A percentile compares a stretch with the other conserved stretches of the same genome.
phyloP scores from a whole-genome alignment of 177 flowering plant species.

The Vitis hybrid region DNA sequence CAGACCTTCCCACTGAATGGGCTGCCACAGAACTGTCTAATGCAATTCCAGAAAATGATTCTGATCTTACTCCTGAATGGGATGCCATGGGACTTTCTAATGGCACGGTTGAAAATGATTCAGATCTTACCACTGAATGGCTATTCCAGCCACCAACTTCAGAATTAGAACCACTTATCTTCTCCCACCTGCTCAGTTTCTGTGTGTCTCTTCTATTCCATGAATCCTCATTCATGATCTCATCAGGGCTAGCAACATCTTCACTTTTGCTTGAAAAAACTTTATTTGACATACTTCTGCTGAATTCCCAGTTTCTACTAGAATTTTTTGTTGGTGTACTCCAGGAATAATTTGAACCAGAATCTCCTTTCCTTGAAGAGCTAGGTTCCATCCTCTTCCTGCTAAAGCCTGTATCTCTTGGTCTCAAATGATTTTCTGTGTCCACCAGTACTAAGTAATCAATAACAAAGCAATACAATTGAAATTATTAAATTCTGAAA shows the following conservation, averaged over 20 bases:
- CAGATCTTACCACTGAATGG: slow-evolving; percentile 24
- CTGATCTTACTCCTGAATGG: slow-evolving; percentile 23
- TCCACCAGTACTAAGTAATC: slow-evolving; percentile 3
- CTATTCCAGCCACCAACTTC: slow-evolving; percentile 28
- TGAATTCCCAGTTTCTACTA: slow-evolving; percentile 36
- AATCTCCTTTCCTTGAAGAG: slow-evolving; percentile 58
- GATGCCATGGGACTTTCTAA: slow-evolving; percentile 23
- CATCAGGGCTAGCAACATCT: slow-evolving; percentile 28
- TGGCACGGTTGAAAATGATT: slow-evolving; percentile 24
- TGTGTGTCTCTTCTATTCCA: slow-evolving; percentile 46
- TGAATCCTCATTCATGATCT: slow-evolving; percentile 32
- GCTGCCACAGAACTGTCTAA: slow-evolving; percentile 24
- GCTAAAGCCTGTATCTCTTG: slow-evolving; percentile 48
- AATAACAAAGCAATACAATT: not conserved
- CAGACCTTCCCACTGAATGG: slow-evolving; percentile 23
- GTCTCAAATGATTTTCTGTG: slow-evolving; percentile 46
- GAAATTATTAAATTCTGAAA: not conserved
- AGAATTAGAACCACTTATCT: slow-evolving; percentile 19
- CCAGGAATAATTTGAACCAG: slow-evolving; percentile 44
- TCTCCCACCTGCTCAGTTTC: slow-evolving; percentile 35
- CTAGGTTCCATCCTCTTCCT: slow-evolving; percentile 59
- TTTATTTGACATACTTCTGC: slow-evolving; percentile 44
- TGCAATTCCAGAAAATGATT: slow-evolving; percentile 25
- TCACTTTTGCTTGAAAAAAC: slow-evolving; percentile 36
- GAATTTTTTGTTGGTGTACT: slow-evolving; percentile 45